Conservation (phyloP, 2,329 filamentous ascomycete species). For the Drechslerella dactyloides region DNA sequence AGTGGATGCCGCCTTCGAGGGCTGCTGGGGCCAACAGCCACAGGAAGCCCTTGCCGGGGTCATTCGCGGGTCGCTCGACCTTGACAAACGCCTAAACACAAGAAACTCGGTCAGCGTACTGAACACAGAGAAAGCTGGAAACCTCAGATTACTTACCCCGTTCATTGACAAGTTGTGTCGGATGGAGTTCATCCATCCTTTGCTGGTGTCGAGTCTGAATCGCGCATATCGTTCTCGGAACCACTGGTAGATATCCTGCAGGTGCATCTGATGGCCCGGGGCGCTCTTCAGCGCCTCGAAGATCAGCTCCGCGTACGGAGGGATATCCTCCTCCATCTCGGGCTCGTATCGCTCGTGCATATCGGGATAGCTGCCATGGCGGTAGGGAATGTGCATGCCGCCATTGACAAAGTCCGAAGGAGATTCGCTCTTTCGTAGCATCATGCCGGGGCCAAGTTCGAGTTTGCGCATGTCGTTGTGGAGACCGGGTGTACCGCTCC, state of each 20-base stretch:
- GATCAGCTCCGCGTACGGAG: slow-evolving; percentile 82
- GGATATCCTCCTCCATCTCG: slow-evolving; percentile 28
- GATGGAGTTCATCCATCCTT: slow-evolving; percentile 95
- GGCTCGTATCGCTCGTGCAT: slow-evolving; percentile 44
- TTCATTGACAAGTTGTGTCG: slow-evolving; percentile 98
- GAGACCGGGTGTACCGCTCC: neutral
- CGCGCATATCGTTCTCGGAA: slow-evolving; percentile 82
- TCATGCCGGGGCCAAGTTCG: neutral
- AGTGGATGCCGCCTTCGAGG: slow-evolving; percentile 74
- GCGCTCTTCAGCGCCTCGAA: slow-evolving; percentile 74
- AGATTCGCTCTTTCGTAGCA: slow-evolving; percentile 19
- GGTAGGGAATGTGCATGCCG: slow-evolving; percentile 19
- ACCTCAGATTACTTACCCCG: slow-evolving; percentile 66
- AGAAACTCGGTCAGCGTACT: slow-evolving; percentile 35
- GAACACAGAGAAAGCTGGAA: slow-evolving; percentile 24
- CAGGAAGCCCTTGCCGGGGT: slow-evolving; percentile 53
- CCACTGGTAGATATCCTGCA: slow-evolving; percentile 91
- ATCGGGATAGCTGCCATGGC: slow-evolving; percentile 10
- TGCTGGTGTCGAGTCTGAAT: slow-evolving; percentile 65
- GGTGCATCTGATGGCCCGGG: slow-evolving; percentile 72
- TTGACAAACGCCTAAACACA: slow-evolving; percentile 59
- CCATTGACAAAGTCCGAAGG: slow-evolving; percentile 17
- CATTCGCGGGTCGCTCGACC: slow-evolving; percentile 56
- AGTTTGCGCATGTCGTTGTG: slow-evolving; percentile 16
- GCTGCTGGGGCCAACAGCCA: slow-evolving; percentile 80